Evolutionary conservation across 2,329 filamentous ascomycete genomes (phyloP).

Genomic region (Colletotrichum tanaceti): DNA sequence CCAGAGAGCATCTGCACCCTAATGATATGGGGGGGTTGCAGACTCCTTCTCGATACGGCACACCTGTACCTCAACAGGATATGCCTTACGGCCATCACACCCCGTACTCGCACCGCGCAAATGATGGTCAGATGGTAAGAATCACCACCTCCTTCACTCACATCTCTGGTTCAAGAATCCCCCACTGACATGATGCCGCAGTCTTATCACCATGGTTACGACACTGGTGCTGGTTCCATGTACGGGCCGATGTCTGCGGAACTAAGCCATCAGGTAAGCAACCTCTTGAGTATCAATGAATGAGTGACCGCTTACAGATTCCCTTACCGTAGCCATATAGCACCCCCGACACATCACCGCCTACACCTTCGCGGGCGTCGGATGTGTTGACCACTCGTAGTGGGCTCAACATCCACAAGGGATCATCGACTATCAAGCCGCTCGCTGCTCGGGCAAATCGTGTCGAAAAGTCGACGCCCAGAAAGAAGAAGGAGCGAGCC

Average conservation of each 20-base stretch:
- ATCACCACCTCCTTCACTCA: no score
- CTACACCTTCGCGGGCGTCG: slow-evolving; percentile 54
- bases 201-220: slow-evolving; percentile 34
- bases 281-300: not conserved
- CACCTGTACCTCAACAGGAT: slow-evolving; percentile 50
- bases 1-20: slow-evolving; percentile 45
- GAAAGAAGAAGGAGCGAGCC: slow-evolving; percentile 55
- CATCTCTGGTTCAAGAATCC: not conserved
- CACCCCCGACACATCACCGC: slow-evolving; percentile 65
- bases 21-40: slow-evolving; percentile 49
- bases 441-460: slow-evolving; percentile 47
- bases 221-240: slow-evolving; percentile 25
- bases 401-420: slow-evolving; percentile 48
- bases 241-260: slow-evolving; percentile 39
- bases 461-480: slow-evolving; percentile 50
- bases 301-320: slow-evolving; percentile 18
- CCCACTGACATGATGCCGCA: slow-evolving; percentile 10
- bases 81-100: slow-evolving; percentile 47
- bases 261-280: slow-evolving; percentile 37
- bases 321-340: slow-evolving; percentile 54
- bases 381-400: slow-evolving; percentile 55
- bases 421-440: slow-evolving; percentile 43
- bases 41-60: slow-evolving; percentile 53
- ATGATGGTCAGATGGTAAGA: slow-evolving; percentile 39
- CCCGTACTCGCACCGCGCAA: slow-evolving; percentile 46